Percentiles rank a stretch among this genome's conserved stretches.
Conservation (phyloP, 805 yeast species). For the Wickerhamiella alocasiicola region DNA sequence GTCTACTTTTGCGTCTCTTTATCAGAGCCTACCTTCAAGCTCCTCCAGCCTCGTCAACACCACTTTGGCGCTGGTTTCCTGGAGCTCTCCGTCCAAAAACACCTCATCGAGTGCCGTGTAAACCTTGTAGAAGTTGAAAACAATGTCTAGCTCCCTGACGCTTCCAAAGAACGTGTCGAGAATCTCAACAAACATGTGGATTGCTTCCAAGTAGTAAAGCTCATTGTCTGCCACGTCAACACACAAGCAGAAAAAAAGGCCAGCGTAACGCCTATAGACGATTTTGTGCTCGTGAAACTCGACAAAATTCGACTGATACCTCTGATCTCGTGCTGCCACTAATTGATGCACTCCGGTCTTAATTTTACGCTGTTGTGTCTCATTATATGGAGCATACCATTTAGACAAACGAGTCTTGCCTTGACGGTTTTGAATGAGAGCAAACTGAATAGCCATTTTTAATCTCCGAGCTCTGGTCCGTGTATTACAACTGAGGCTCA, state of each 20-base stretch:
- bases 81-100: constrained; percentile 80
- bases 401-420: constrained; percentile 82
- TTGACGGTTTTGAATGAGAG: constrained; percentile 78
- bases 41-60: constrained; percentile 52
- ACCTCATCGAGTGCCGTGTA: constrained; percentile 77
- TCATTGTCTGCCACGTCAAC: constrained; percentile 74
- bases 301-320: constrained; percentile 69
- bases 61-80: constrained; percentile 64
- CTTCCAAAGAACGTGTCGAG: constrained; percentile 76
- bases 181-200: constrained; percentile 81
- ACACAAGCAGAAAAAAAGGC: constrained; percentile 75
- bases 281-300: constrained; percentile 55
- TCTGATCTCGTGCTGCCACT: constrained; percentile 72
- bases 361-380: constrained; percentile 35
- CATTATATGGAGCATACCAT: constrained; percentile 47
- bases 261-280: constrained; percentile 84
- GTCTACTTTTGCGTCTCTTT: not conserved
- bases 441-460: constrained; percentile 63
- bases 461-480: too few relatives aligned
- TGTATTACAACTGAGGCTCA: too few relatives aligned
- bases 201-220: constrained; percentile 64
- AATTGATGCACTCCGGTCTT: constrained; percentile 63
- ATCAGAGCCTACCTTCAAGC: constrained; percentile 38
- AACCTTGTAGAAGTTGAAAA: constrained; percentile 79
- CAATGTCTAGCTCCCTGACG: constrained; percentile 91